Evolutionary conservation across 306 rosid genomes (phyloP).

Genomic region (Arachis hypogaea): DNA sequence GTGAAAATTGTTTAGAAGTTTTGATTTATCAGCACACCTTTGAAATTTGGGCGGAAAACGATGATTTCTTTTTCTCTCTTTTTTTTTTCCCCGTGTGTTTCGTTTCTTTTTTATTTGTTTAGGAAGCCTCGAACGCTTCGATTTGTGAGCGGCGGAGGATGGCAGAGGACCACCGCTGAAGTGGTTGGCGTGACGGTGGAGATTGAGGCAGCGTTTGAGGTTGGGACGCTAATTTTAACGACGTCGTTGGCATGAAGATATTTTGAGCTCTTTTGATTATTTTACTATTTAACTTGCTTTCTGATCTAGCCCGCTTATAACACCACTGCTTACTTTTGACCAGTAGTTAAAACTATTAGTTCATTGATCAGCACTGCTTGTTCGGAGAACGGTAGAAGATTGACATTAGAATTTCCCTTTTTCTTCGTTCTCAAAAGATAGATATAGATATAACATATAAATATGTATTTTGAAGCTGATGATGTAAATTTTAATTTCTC

Average conservation of each 20-base stretch:
- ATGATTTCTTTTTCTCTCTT: background rate
- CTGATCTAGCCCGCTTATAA: conserved; percentile 29
- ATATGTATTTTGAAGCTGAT: background rate
- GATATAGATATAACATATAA: background rate
- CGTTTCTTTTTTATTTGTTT: background rate
- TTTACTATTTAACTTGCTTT: background rate
- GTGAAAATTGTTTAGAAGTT: no score
- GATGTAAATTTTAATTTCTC: background rate
- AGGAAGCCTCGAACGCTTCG: conserved; percentile 39
- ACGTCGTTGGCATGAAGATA: background rate
- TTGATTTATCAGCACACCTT: no score
- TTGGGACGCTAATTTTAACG: conserved; percentile 12
- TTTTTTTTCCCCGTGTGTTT: no score
- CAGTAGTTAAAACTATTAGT: background rate
- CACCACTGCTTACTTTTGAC: conserved; percentile 22
- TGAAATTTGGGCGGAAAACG: background rate
- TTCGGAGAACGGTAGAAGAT: background rate
- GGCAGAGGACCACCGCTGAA: conserved; percentile 22
- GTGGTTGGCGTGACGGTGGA: conserved; percentile 6
- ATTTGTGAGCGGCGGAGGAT: background rate
- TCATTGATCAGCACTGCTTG: background rate
- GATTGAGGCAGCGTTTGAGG: conserved; percentile 34
- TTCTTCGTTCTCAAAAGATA: background rate
- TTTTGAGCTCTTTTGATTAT: conserved; percentile 20
- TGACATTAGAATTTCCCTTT: background rate